Conservation (phyloP, 2,329 filamentous ascomycete species). For the Trichothecium sympodiale region DNA sequence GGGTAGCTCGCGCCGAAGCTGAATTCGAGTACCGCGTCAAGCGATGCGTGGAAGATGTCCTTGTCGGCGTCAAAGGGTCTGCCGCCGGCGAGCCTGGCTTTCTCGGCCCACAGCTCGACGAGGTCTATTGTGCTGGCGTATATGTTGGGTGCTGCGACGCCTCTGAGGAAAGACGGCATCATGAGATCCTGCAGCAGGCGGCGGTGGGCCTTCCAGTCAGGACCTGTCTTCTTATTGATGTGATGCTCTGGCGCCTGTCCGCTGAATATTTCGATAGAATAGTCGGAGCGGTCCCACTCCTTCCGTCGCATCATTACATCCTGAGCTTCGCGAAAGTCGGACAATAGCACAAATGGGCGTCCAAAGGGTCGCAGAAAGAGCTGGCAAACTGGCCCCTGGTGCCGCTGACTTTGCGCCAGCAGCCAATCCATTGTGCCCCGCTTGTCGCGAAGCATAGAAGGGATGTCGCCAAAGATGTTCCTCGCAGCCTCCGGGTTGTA, state of each 20-base stretch:
- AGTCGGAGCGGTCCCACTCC: conserved; percentile 31
- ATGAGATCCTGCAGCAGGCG: conserved; percentile 26
- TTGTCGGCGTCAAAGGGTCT: conserved; percentile 13
- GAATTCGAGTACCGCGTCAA: conserved; percentile 20
- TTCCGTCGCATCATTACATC: conserved; percentile 32
- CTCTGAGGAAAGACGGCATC: conserved; percentile 21
- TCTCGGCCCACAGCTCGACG: conserved; percentile 22
- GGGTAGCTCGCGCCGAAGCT: conserved; percentile 17
- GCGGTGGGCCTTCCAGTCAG: conserved; percentile 20
- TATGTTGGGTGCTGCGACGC: conserved; percentile 20
- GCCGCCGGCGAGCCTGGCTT: conserved; percentile 18
- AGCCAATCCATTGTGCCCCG: conserved; percentile 11
- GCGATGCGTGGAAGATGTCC: conserved; percentile 19
- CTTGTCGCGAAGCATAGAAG: conserved; percentile 8
- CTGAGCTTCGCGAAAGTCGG: conserved; percentile 27
- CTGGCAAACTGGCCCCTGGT: conserved; percentile 32
- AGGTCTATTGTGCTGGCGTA: conserved; percentile 19
- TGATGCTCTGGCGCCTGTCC: conserved; percentile 22
- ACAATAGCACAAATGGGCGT: conserved; percentile 30
- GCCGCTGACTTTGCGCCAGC: conserved; percentile 16
- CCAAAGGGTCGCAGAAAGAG: conserved; percentile 32
- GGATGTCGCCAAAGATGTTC: conserved; percentile 29
- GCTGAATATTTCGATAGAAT: conserved; percentile 19
- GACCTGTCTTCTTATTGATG: conserved; percentile 16
- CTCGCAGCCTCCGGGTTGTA: conserved; percentile 25